Conservation (phyloP, 352 stramenopile genomes). For the Phytophthora cryptogea region DNA sequence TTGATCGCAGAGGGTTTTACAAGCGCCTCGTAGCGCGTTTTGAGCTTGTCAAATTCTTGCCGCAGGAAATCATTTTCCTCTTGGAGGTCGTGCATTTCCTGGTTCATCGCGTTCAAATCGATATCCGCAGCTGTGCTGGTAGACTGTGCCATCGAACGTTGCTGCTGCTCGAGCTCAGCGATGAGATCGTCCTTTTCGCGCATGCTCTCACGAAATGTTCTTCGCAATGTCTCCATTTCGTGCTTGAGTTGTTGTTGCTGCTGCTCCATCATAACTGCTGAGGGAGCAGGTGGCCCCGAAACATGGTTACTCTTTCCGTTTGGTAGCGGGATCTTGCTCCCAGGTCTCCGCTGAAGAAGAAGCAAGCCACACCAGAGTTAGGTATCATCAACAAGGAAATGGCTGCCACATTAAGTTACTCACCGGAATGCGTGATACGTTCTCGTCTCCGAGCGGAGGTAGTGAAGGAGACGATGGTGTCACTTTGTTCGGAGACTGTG, state of each 20-base stretch:
- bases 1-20: constrained; percentile 3
- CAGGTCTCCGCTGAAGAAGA: constrained; percentile 29
- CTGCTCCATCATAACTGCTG: constrained; percentile 23
- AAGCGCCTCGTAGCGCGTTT: constrained; percentile 57
- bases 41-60: constrained; percentile 71
- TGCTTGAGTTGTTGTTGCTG: constrained; percentile 33
- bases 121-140: not conserved
- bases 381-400: not conserved
- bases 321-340: constrained; percentile 22
- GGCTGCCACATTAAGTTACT: not conserved
- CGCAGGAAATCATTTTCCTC: constrained; percentile 74
- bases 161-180: constrained; percentile 41
- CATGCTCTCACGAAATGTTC: constrained; percentile 58
- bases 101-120: constrained; percentile 18
- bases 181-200: constrained; percentile 69
- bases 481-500: not conserved
- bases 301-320: constrained; percentile 3
- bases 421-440: constrained; percentile 42
- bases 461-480: constrained; percentile 12
- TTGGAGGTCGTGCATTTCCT: constrained; percentile 57
- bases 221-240: constrained; percentile 47
- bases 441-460: constrained; percentile 27
- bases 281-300: constrained; percentile 8
- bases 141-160: constrained; percentile 7
- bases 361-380: not conserved